Evolutionary conservation across 2,329 filamentous ascomycete species (phyloP), one percentile per base, ranked within the genome.

Genomic region (Onygenales sp.): DNA sequence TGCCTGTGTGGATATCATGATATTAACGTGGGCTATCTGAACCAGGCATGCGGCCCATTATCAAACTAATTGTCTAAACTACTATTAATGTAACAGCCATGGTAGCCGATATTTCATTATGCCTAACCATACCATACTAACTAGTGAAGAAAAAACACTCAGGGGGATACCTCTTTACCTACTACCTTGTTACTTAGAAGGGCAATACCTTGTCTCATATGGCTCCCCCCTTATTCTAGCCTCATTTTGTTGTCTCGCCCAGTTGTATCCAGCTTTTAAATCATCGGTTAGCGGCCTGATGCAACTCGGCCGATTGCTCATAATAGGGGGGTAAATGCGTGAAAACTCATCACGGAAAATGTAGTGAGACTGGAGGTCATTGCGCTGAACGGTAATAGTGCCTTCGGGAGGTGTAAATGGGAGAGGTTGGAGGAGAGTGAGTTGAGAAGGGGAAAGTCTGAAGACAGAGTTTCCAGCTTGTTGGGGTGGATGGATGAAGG

Each of bases 331-430:
- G n/a, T 49, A 21, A 36, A 49, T 49, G 46, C 46, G 46, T 32
- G 46, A 49, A 32, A 34, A 49, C 32, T 49, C 46, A 36, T 49
- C 46, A 49, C 46, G 46, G 46, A 49, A 49, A 32, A 49, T 49
- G 46, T 36, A 17, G 46, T 32, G 46, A 32, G 46, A 21, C 46
- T 36, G 46, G 46, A 49, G 46, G 46, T 49, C 46, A 36, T 49
- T 49, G 46, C 46, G 46, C n/a, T 49, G 46, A 36, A 49, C 46
- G n/a, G 32, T 49, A 36, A 36, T 21, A 32, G 46, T 14, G 36
- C 21, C 33, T 14, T 7, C 31, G 33, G 33, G 8, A 39, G 9
- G 2, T 39, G 36, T 10, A 39, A 39, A 39, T 4, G 36, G 36
- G 13, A 39, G 36, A 39, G 36, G 33, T 37, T 6, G 46, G 8